phyloP scores from a whole-genome alignment of 768 basidiomycete genomes.

The Melanogaster broomeanus region DNA sequence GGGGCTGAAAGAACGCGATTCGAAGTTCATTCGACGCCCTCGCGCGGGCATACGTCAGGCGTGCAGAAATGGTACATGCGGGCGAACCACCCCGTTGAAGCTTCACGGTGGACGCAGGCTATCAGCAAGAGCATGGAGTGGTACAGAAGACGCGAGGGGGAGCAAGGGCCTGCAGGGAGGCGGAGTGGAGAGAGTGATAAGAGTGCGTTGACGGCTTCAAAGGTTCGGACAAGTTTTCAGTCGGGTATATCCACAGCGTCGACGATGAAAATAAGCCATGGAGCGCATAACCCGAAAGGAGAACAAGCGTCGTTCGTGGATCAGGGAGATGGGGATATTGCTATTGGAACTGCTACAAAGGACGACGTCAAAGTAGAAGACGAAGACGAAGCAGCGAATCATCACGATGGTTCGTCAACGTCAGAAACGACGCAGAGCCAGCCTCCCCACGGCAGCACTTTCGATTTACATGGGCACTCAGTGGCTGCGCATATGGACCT shows the following conservation, averaged over 20 bases:
- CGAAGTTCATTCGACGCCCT: constrained; percentile 70
- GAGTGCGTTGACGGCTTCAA: constrained; percentile 34
- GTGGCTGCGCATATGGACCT: constrained; percentile 78
- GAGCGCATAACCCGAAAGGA: constrained; percentile 23
- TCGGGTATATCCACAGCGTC: constrained; percentile 23
- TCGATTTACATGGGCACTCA: constrained; percentile 71
- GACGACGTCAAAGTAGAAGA: constrained; percentile 27
- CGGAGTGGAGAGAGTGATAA: constrained; percentile 52
- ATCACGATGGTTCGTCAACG: constrained; percentile 48
- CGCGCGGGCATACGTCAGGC: constrained; percentile 44
- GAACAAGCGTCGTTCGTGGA: constrained; percentile 27
- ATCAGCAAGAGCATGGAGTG: constrained; percentile 75
- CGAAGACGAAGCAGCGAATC: constrained; percentile 32
- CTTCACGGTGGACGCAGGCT: constrained; percentile 82
- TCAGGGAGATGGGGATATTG: constrained; percentile 16
- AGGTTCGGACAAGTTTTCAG: constrained; percentile 32
- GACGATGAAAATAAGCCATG: constrained; percentile 21
- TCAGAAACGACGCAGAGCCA: constrained; percentile 39
- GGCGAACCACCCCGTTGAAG: constrained; percentile 87
- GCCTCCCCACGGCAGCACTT: constrained; percentile 60
- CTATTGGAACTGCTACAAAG: constrained; percentile 9
- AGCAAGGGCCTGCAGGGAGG: constrained; percentile 31
- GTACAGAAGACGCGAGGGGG: constrained; percentile 49
- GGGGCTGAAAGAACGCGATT: constrained; percentile 70
- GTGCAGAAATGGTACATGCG: constrained; percentile 82